Base-by-base conservation (phyloP, 805 yeast species). In the Kodamaea lidongshanica region DNA sequence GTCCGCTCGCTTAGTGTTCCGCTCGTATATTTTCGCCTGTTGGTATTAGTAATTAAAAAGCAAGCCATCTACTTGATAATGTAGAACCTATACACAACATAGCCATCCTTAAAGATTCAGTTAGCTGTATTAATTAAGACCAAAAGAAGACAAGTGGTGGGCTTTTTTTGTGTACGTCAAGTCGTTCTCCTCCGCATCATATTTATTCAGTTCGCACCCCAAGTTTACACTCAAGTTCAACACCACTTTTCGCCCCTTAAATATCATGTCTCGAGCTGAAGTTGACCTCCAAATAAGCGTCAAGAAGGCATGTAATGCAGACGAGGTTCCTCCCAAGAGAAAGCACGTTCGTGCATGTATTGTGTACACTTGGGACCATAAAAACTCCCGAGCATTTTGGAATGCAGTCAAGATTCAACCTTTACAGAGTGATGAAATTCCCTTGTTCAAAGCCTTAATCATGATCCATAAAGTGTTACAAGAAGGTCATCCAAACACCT, bases 261-360 rank as follows among this genome's bases (percentile, higher is more conserved):
- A 8, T 23, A 19, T 28, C 15, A 64, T 64, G 70, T 59, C 67
- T 46, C 56, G 70, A 32, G 70, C 70, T 18, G 70, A 64, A 41
- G 66, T 62, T 23, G 70, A 65, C 33, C 54, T 65, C 27, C 70
- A 64, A 36, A 58, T 65, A 25, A 69, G 77, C 42, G 75, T 83
- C 45, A 79, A 75, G 50, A 89, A 89, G 61, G 96, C 98, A 0
- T 81, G 94, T 35, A 78, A 80, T 15, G 40, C 72, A 12, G 96
- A 87, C 15, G 96, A 87, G 50, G 71, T 82, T 4, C 94, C 96
- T 0, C 96, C 98, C 1, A 89, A 89, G 56, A 69, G 98, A 44
- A 89, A 89, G 54, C 98, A 89, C 58, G 97, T 89, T 5, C 69
- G 98, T 48, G 86, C 94, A 2, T 86, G 96, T 62, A 88, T 88